These are phyloP conservation scores for Phytopythium ostracodes DNA, from an alignment of 352 stramenopile genomes.

Conservation along the genomic window DNA sequence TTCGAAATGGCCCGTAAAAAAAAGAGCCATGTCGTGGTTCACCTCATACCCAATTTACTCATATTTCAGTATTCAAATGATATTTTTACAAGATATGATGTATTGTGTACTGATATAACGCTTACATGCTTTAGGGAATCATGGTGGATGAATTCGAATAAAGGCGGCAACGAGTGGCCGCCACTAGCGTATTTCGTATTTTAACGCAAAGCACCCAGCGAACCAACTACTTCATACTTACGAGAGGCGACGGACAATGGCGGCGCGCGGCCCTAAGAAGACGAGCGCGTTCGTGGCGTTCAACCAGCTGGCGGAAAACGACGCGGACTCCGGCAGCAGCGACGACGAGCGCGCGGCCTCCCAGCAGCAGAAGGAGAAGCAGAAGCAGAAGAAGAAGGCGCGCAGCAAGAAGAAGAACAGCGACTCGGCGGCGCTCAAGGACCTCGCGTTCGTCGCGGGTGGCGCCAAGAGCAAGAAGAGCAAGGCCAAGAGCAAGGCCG, in stretches of 20 bases:
- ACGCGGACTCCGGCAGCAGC: conserved; percentile 48
- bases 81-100: background rate
- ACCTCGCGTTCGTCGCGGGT: conserved; percentile 52
- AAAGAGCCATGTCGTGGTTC: background rate
- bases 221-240: too few species aligned
- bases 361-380: conserved; percentile 42
- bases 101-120: background rate
- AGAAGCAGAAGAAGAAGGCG: conserved; percentile 73
- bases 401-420: conserved; percentile 78
- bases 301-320: conserved; percentile 36
- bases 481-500: conserved; percentile 43
- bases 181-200: too few species aligned
- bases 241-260: conserved; percentile 29
- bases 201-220: too few species aligned
- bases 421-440: conserved; percentile 63
- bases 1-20: background rate
- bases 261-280: conserved; percentile 31
- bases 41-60: background rate
- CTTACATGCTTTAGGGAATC: background rate
- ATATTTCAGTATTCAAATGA: background rate
- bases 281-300: conserved; percentile 73
- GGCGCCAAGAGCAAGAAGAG: conserved; percentile 63
- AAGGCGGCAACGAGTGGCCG: background rate
- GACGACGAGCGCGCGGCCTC: conserved; percentile 42
- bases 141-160: background rate